Evolutionary conservation across 2,329 filamentous ascomycete species (phyloP).

Genomic region (Aspergillus phoenicis): DNA sequence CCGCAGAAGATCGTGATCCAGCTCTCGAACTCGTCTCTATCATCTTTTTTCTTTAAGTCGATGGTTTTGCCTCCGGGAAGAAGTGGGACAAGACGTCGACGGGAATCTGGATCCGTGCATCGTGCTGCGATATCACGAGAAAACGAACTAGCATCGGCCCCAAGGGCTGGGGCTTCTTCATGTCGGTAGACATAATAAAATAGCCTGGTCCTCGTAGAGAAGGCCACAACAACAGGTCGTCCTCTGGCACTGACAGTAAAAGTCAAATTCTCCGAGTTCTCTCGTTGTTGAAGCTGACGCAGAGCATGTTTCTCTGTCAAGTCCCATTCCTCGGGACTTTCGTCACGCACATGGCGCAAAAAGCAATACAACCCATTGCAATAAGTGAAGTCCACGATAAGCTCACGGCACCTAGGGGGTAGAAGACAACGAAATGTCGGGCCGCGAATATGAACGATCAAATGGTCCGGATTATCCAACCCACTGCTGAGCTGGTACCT

Average conservation of each 20-base stretch:
- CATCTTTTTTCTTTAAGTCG: constrained; percentile 12
- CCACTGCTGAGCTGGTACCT: background rate
- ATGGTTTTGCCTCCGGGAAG: constrained; percentile 15
- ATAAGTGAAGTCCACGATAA: constrained; percentile 7
- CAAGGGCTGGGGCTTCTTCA: background rate
- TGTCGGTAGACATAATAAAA: constrained; percentile 21
- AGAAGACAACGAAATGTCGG: constrained; percentile 15
- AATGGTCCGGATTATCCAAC: background rate
- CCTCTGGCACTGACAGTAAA: background rate
- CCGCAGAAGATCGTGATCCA: constrained; percentile 16
- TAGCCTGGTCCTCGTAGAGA: constrained; percentile 15
- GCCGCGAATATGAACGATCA: background rate
- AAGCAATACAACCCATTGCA: constrained; percentile 16
- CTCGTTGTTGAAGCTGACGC: constrained; percentile 6
- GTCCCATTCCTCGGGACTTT: constrained; percentile 19
- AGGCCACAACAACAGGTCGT: constrained; percentile 18
- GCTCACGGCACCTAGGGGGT: constrained; percentile 16
- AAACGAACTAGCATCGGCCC: background rate
- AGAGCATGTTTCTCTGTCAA: constrained; percentile 12
- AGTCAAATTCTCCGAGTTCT: background rate
- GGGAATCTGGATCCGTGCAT: constrained; percentile 16
- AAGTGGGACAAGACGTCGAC: constrained; percentile 17
- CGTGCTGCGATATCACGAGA: constrained; percentile 9
- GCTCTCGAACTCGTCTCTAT: constrained; percentile 13
- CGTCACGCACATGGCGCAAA: constrained; percentile 15